Evolutionary conservation across 495 filamentous ascomycete genomes (phyloP).

Genomic region (Penicillium parvum): DNA sequence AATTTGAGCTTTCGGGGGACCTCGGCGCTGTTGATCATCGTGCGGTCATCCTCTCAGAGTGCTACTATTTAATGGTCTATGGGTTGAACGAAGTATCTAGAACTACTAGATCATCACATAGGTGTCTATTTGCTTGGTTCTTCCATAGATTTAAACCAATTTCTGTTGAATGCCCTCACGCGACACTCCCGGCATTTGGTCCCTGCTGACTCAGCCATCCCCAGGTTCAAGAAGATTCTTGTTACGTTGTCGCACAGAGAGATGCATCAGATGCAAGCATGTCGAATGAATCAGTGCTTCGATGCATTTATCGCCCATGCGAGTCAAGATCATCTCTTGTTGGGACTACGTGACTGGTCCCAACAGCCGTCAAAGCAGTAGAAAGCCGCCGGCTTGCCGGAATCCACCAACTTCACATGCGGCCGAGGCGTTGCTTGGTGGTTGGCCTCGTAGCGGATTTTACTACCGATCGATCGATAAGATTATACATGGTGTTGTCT

Average conservation of each 20-base stretch:
- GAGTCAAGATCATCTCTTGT: conserved; percentile 6
- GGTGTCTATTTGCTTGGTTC: too few relatives aligned
- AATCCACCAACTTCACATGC: conserved; percentile 29
- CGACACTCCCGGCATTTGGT: too few relatives aligned
- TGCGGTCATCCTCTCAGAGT: neutral
- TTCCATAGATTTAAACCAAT: too few relatives aligned
- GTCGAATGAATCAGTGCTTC: neutral
- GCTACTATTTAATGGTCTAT: too few relatives aligned
- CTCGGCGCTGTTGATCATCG: neutral
- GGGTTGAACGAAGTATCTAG: too few relatives aligned
- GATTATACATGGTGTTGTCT: too few relatives aligned
- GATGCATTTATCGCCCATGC: neutral
- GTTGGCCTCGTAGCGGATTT: neutral
- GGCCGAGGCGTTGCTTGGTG: conserved; percentile 16
- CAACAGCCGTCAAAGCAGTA: conserved; percentile 14
- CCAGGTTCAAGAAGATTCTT: too few relatives aligned
- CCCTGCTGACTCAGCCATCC: neutral
- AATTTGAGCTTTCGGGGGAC: conserved; percentile 1
- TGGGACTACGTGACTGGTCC: conserved; percentile 11
- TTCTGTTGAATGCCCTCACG: too few relatives aligned
- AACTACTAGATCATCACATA: too few relatives aligned
- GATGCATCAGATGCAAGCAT: too few relatives aligned
- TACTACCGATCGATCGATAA: neutral
- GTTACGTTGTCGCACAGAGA: too few relatives aligned
- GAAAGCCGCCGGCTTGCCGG: conserved; percentile 1